Evolutionary conservation across 2,329 filamentous ascomycete species (phyloP).

Genomic region (Cadophora malorum): DNA sequence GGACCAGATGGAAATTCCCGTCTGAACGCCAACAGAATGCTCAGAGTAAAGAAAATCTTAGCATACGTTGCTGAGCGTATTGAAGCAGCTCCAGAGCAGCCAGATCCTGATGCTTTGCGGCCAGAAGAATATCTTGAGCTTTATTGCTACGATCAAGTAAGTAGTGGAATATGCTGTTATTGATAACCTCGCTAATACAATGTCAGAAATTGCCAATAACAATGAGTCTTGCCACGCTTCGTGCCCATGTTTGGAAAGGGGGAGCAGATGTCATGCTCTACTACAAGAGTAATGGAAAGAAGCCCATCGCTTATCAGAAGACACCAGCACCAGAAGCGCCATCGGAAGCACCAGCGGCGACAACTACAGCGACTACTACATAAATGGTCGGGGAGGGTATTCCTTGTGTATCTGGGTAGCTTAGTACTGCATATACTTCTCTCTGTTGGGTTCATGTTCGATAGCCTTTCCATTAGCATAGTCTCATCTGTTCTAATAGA

Average conservation of each 20-base stretch:
- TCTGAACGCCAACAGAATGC: conserved; percentile 95
- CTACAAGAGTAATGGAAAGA: conserved; percentile 88
- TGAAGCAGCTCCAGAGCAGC: conserved; percentile 69
- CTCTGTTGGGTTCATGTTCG: conserved; percentile 4
- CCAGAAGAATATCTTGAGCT: conserved; percentile 95
- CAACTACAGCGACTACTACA: conserved; percentile 22
- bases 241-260: conserved; percentile 91
- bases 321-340: conserved; percentile 16
- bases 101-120: conserved; percentile 65
- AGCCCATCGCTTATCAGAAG: conserved; percentile 36
- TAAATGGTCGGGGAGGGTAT: conserved; percentile 1
- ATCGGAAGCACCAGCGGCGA: conserved; percentile 20
- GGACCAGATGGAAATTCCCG: conserved; percentile 82
- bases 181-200: conserved; percentile 26
- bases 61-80: conserved; percentile 92
- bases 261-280: conserved; percentile 90
- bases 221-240: conserved; percentile 93
- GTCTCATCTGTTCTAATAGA: conserved; percentile 11
- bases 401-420: conserved; percentile 11
- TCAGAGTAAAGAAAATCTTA: conserved; percentile 92
- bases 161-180: conserved; percentile 39
- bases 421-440: conserved; percentile 20
- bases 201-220: conserved; percentile 66
- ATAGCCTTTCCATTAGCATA: conserved; percentile 3
- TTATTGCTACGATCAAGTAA: conserved; percentile 90